These are phyloP conservation scores for Fusarium sp. DNA, from an alignment of 2,329 filamentous ascomycete genomes.

Conservation along the genomic window DNA sequence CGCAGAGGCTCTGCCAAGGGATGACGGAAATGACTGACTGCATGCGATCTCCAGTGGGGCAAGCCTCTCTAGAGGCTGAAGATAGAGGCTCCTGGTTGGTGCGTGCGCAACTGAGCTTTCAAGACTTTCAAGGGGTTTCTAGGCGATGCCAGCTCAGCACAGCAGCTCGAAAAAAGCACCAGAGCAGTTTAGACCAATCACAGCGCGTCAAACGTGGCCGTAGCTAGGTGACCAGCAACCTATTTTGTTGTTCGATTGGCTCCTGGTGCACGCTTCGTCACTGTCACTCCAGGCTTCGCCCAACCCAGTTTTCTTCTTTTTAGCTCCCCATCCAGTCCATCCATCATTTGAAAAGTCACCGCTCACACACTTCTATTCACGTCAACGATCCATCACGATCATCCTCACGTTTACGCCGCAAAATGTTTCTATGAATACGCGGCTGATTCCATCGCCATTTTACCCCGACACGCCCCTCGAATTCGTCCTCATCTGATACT, in stretches of 20 bases:
- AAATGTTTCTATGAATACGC: constrained; percentile 50
- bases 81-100: constrained; percentile 27
- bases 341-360: constrained; percentile 43
- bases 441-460: constrained; percentile 46
- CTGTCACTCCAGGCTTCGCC: constrained; percentile 40
- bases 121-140: constrained; percentile 35
- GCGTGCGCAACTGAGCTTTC: constrained; percentile 16
- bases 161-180: constrained; percentile 36
- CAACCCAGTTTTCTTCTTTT: constrained; percentile 41
- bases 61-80: constrained; percentile 21
- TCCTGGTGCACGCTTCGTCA: constrained; percentile 50
- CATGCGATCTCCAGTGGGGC: constrained; percentile 41
- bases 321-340: constrained; percentile 29
- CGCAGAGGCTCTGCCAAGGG: constrained; percentile 39
- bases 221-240: constrained; percentile 43
- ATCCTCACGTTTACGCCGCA: constrained; percentile 42
- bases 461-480: constrained; percentile 29
- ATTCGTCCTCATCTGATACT: constrained; percentile 19
- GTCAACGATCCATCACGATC: constrained; percentile 36
- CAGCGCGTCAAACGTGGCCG: constrained; percentile 31
- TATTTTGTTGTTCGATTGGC: constrained; percentile 48
- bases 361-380: constrained; percentile 41
- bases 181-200: constrained; percentile 35
- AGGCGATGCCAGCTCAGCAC: constrained; percentile 47
- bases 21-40: constrained; percentile 6